phyloP scores from a whole-genome alignment of 805 yeast genomes.

The Zygoascus ofunaensis region DNA sequence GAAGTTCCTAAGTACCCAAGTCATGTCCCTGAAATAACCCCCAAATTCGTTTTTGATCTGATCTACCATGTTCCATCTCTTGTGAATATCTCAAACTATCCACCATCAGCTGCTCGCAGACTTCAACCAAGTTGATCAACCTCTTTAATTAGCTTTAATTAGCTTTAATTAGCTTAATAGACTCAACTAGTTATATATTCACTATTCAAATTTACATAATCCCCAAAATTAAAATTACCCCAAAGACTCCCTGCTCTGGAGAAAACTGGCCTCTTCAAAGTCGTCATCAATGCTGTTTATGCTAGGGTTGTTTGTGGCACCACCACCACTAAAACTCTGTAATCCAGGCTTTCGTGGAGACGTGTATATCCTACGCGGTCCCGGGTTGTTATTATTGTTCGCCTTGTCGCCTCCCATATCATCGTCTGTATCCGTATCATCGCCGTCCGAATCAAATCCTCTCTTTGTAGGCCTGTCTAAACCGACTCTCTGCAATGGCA shows the following conservation, averaged over 20 bases:
- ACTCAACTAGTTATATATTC: too few species aligned
- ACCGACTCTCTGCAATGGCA: not conserved
- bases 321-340: conserved; percentile 9
- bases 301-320: conserved; percentile 10
- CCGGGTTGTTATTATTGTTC: not conserved
- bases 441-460: conserved; percentile 3
- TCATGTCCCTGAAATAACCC: too few species aligned
- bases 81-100: too few species aligned
- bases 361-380: not conserved
- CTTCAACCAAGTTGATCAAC: too few species aligned
- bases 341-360: conserved; percentile 8
- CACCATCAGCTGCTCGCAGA: too few species aligned
- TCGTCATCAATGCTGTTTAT: conserved; percentile 15
- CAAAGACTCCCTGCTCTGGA: conserved; percentile 11
- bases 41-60: too few species aligned
- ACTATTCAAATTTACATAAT: too few species aligned
- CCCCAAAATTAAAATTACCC: not conserved
- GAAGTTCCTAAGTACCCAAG: too few species aligned
- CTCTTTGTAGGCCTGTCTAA: not conserved
- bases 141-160: too few species aligned
- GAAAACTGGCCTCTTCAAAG: conserved; percentile 25
- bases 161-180: too few species aligned
- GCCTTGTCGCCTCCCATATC: conserved; percentile 6
- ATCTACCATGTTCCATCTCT: too few species aligned
- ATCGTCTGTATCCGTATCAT: not conserved